phyloP scores from a whole-genome alignment of 2,329 filamentous ascomycete genomes.

The Calonectria henricotiae region DNA sequence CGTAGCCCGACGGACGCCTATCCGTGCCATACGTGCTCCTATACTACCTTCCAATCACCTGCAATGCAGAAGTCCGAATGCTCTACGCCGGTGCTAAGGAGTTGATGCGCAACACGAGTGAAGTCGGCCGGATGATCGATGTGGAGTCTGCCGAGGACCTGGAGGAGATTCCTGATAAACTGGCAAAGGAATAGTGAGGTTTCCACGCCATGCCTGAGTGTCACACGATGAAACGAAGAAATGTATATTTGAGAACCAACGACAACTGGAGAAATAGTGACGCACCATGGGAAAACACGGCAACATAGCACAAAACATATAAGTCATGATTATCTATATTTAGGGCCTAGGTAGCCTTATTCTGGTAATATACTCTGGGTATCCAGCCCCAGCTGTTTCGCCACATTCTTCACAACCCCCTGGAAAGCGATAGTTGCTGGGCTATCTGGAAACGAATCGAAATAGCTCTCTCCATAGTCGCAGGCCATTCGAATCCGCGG shows the following conservation, averaged over 20 bases:
- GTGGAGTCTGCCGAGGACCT: conserved; percentile 86
- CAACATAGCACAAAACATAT: conserved; percentile 6
- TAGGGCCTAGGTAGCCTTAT: conserved; percentile 44
- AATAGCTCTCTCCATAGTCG: conserved; percentile 97
- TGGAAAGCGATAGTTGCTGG: conserved; percentile 89
- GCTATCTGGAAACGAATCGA: conserved; percentile 93
- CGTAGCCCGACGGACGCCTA: conserved; percentile 83
- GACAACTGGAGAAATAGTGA: neutral
- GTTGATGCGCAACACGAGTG: conserved; percentile 92
- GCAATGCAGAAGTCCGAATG: conserved; percentile 91
- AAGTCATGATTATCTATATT: conserved; percentile 46
- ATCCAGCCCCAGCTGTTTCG: conserved; percentile 76
- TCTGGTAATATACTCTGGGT: conserved; percentile 67
- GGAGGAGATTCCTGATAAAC: conserved; percentile 82
- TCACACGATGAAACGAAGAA: conserved; percentile 28
- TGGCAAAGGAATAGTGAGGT: conserved; percentile 49
- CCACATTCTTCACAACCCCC: conserved; percentile 83
- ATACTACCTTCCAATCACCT: conserved; percentile 94
- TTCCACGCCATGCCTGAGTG: neutral
- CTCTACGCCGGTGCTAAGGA: conserved; percentile 97
- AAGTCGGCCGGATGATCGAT: conserved; percentile 91
- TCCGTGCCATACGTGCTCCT: conserved; percentile 95
- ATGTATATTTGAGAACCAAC: conserved; percentile 8
- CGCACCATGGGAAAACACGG: conserved; percentile 14
- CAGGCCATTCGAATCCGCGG: conserved; percentile 96